phyloP scores from a whole-genome alignment of 257 asterid genomes.

The Pogostemon cablin region DNA sequence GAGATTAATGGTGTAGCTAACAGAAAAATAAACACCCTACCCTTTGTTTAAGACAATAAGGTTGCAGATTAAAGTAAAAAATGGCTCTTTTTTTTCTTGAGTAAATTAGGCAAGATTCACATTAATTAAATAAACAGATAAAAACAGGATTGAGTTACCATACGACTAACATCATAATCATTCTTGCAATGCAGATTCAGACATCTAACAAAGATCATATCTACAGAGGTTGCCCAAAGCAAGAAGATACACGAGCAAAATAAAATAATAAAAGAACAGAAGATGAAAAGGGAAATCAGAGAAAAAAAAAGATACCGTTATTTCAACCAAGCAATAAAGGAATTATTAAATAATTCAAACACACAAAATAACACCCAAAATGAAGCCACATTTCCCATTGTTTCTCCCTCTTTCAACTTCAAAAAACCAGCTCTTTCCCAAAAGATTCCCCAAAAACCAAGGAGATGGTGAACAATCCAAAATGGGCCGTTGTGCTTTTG shows the following conservation, averaged over 20 bases:
- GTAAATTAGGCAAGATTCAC: not conserved
- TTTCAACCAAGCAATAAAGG: not conserved
- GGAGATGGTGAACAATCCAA: constrained; percentile 17
- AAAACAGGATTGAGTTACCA: too few relatives aligned
- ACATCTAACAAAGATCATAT: constrained; percentile 9
- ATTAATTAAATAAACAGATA: not conserved
- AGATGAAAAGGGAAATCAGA: not conserved
- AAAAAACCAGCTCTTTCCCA: not conserved
- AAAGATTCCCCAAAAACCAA: constrained; percentile 13
- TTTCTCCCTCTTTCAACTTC: not conserved
- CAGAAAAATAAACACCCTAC: constrained; percentile 12
- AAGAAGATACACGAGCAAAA: too few relatives aligned
- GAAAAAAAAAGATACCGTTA: constrained; percentile 7
- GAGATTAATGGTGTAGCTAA: constrained; percentile 45
- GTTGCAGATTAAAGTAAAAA: constrained; percentile 29
- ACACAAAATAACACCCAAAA: constrained; percentile 6
- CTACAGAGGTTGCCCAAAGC: not conserved
- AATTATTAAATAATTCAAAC: constrained; percentile 9
- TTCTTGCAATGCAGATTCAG: constrained; percentile 5
- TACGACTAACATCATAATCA: too few relatives aligned
- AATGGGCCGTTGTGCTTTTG: constrained; percentile 23
- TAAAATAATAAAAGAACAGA: too few relatives aligned
- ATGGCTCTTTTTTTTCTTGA: not conserved
- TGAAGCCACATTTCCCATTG: constrained; percentile 20
- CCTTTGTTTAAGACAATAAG: constrained; percentile 9